Conservation (phyloP, 2,329 filamentous ascomycete species). For the Ramularia endophylla region DNA sequence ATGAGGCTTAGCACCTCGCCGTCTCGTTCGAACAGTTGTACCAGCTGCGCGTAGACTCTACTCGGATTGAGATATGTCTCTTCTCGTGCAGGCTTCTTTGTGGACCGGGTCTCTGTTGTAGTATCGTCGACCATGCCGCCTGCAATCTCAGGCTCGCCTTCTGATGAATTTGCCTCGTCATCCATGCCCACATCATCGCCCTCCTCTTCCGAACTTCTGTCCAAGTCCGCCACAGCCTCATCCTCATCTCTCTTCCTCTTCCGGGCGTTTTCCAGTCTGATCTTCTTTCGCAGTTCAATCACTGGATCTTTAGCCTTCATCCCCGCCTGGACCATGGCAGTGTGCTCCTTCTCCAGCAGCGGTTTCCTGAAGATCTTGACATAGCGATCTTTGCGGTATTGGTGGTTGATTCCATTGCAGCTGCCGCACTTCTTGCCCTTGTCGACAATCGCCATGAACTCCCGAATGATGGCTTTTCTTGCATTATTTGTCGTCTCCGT, state of each 20-base stretch:
- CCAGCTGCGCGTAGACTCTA: slow-evolving; percentile 75
- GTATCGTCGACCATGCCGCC: slow-evolving; percentile 48
- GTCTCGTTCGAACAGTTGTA: slow-evolving; percentile 79
- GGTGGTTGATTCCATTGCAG: slow-evolving; percentile 66
- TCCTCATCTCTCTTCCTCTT: slow-evolving; percentile 50
- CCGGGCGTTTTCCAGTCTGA: slow-evolving; percentile 33
- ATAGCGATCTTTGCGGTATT: slow-evolving; percentile 81
- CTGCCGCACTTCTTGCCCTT: slow-evolving; percentile 63
- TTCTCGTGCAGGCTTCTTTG: slow-evolving; percentile 34
- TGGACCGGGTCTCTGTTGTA: slow-evolving; percentile 14
- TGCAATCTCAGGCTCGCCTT: slow-evolving; percentile 29
- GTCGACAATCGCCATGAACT: slow-evolving; percentile 70
- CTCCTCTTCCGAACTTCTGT: slow-evolving; percentile 42
- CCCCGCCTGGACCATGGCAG: slow-evolving; percentile 65
- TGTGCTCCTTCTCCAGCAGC: slow-evolving; percentile 66
- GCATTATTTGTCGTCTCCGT: slow-evolving; percentile 78
- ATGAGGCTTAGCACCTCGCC: slow-evolving; percentile 76
- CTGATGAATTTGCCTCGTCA: slow-evolving; percentile 12
- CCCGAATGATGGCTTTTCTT: slow-evolving; percentile 68
- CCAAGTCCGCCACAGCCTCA: slow-evolving; percentile 65
- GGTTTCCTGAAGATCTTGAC: slow-evolving; percentile 91
- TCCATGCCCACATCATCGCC: slow-evolving; percentile 39
- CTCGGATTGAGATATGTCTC: slow-evolving; percentile 77
- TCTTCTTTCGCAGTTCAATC: slow-evolving; percentile 48
- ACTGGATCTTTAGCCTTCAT: slow-evolving; percentile 68